These are phyloP conservation scores for Odontarrhena argentea DNA, from an alignment of 345 rosid genomes.

Conservation along the genomic window DNA sequence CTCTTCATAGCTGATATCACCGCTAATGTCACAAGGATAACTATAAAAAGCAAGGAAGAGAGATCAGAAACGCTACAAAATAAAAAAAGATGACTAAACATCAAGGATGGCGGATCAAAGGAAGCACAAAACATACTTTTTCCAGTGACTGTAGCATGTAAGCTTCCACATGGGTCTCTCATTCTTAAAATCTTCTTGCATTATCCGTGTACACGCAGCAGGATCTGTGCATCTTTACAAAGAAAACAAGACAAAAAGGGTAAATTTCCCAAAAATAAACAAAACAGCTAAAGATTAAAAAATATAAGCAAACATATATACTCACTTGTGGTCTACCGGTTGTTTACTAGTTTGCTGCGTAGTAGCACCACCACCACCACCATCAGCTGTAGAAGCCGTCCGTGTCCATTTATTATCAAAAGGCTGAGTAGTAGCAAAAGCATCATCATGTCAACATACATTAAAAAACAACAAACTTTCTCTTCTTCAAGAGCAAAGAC, in stretches of 20 bases:
- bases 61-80: constrained; percentile 15
- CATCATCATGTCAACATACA: constrained; percentile 12
- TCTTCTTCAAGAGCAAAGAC: background rate
- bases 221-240: constrained; percentile 79
- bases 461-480: constrained; percentile 1
- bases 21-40: constrained; percentile 68
- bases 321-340: constrained; percentile 65
- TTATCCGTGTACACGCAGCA: constrained; percentile 63
- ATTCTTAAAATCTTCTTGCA: constrained; percentile 69
- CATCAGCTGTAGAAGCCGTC: constrained; percentile 41
- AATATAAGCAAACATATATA: constrained; percentile 10
- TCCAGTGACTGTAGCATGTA: constrained; percentile 84
- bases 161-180: constrained; percentile 94
- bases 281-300: constrained; percentile 16
- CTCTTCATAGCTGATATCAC: constrained; percentile 86
- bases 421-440: constrained; percentile 49
- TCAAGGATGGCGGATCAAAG: constrained; percentile 21
- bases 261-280: constrained; percentile 16
- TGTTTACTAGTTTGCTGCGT: constrained; percentile 55
- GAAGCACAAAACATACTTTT: constrained; percentile 51
- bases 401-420: constrained; percentile 82
- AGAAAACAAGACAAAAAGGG: constrained; percentile 2
- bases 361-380: constrained; percentile 43
- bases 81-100: constrained; percentile 12
- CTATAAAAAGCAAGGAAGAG: constrained; percentile 42